Evolutionary conservation across 2,329 filamentous ascomycete genomes (phyloP).

Genomic region (Colletotrichum costaricense): DNA sequence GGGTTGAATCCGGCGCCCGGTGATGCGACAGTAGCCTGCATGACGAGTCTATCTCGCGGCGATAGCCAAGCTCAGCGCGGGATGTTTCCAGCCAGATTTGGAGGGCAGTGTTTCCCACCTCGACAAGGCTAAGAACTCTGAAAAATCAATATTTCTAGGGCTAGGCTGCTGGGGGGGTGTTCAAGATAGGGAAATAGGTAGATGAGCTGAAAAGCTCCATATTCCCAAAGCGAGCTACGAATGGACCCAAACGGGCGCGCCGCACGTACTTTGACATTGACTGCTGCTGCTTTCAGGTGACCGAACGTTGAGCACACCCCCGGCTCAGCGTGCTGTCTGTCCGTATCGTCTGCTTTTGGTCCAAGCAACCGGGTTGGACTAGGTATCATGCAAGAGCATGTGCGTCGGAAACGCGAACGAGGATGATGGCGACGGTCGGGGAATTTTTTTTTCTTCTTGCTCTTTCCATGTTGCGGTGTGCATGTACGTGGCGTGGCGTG

Average conservation of each 20-base stretch:
- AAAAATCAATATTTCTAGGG: slow-evolving; percentile 9
- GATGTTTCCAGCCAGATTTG: slow-evolving; percentile 2
- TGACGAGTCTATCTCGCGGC: slow-evolving; percentile 1
- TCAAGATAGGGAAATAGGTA: slow-evolving; percentile 12
- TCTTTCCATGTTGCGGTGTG: not conserved
- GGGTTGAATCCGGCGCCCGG: not conserved
- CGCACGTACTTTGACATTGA: not conserved
- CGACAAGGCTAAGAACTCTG: too few relatives aligned
- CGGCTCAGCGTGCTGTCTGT: not conserved
- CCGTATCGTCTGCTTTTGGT: slow-evolving; percentile 10
- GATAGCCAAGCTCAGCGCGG: not conserved
- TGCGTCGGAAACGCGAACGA: slow-evolving; percentile 2
- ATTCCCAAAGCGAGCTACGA: not conserved
- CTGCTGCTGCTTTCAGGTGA: slow-evolving; percentile 13
- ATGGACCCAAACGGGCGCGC: not conserved
- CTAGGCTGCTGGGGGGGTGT: slow-evolving; percentile 5
- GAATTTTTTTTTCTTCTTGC: not conserved
- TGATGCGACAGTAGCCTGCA: slow-evolving; percentile 22
- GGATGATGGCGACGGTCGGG: not conserved
- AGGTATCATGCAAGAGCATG: slow-evolving; percentile 17
- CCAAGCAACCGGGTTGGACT: slow-evolving; percentile 4
- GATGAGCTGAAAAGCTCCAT: not conserved
- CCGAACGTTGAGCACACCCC: not conserved
- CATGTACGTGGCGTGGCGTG: not conserved
- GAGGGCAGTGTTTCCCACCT: not conserved